Evolutionary conservation across 805 yeast genomes (phyloP), one percentile per base, ranked within the genome.

Genomic region (Alloascoidea hylecoeti): DNA sequence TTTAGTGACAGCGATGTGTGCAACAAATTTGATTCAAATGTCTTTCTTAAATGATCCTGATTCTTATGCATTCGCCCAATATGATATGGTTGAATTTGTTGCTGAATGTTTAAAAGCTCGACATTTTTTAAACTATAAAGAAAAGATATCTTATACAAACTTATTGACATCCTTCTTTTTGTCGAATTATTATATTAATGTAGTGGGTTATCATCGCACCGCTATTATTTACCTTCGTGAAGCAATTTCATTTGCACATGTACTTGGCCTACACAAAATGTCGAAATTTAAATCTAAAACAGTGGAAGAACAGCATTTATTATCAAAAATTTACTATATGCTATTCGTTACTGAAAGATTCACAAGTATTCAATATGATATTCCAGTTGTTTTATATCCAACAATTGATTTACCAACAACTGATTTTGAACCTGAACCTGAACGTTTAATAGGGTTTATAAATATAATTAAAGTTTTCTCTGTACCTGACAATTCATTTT

Each of bases 341-440:
- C n/a, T 23, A n/a, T 23, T 23, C n/a, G 30, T 23, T 9, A 23
- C 30, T 9, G 30, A 23, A n/a, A 23, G 30, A n/a, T 23, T 23
- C n/a, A 23, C 30, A 23, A 23, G 30, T n/a, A 23, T 23, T 23
- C 30, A 23, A n/a, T 23, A 23, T 23, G 30, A 23, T 23, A n/a
- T 23, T 9, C 30, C 30, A 23, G 30, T 23, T 9, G n/a, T 23
- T 9, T n/a, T 23, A 9, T 23, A 9, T n/a, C 30, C 30, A 23
- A 23, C 13, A 9, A 23, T 23, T 23, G 13, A 9, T 9, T 23
- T 23, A 9, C 30, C 30, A 23, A 23, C 30, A 23, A 23, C 30
- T 9, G 30, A 23, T 9, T 23, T 23, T 9, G 30, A 23, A n/a
- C n/a, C 30, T 9, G 30, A 23, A 23, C 30, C 30, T n/a, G 30